Evolutionary conservation across 2,329 filamentous ascomycete species (phyloP).

Genomic region (Fusarium equiseti): DNA sequence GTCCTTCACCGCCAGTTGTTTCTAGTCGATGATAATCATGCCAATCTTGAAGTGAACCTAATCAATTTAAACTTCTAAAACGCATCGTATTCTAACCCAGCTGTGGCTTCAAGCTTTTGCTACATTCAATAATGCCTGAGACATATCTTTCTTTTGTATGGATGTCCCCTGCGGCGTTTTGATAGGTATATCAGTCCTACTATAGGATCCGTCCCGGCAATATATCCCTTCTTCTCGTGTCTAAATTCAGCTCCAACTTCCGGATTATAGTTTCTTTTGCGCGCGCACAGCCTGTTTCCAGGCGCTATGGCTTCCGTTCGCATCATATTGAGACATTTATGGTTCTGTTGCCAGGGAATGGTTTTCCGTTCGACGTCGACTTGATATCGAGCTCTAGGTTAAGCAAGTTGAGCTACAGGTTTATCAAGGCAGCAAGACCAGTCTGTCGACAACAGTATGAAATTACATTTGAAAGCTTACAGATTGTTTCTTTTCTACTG

Average conservation of each 20-base stretch:
- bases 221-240: slow-evolving; percentile 12
- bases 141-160: not conserved
- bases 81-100: not conserved
- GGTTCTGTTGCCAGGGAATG: not conserved
- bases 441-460: not conserved
- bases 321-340: slow-evolving; percentile 6
- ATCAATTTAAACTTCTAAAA: slow-evolving; percentile 27
- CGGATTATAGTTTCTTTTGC: not conserved
- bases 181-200: slow-evolving; percentile 4
- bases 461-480: not conserved
- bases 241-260: not conserved
- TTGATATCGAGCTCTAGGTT: slow-evolving; percentile 4
- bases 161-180: slow-evolving; percentile 6
- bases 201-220: slow-evolving; percentile 5
- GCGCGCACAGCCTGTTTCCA: slow-evolving; percentile 4
- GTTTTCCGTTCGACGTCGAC: slow-evolving; percentile 1
- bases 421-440: not conserved
- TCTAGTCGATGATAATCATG: slow-evolving; percentile 21
- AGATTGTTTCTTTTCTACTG: not conserved
- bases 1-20: slow-evolving; percentile 46
- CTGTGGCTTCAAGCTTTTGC: not conserved
- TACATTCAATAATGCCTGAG: not conserved
- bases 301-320: slow-evolving; percentile 4
- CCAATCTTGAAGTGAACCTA: slow-evolving; percentile 24
- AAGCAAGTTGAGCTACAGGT: not conserved